These are phyloP conservation scores for Aspergillaceae sp. DNA, from an alignment of 2,329 filamentous ascomycete genomes.

Conservation along the genomic window DNA sequence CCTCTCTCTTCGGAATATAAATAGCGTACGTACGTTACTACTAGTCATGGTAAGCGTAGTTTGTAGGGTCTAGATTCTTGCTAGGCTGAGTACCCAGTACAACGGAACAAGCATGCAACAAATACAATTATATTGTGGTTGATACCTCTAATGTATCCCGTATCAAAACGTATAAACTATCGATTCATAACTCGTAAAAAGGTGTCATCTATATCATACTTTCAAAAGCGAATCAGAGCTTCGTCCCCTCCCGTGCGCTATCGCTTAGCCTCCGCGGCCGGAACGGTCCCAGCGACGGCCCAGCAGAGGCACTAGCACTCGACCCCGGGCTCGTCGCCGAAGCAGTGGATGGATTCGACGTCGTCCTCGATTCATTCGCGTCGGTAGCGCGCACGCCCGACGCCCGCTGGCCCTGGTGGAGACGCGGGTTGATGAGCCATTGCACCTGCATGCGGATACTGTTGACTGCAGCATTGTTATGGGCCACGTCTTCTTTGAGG, in stretches of 20 bases:
- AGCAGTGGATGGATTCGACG: not conserved
- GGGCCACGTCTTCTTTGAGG: constrained; percentile 54
- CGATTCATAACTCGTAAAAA: not conserved
- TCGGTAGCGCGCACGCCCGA: constrained; percentile 13
- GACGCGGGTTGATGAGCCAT: constrained; percentile 52
- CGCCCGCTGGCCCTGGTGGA: constrained; percentile 36
- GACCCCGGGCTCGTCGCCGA: constrained; percentile 8
- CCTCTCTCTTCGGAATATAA: no score
- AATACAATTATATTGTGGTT: not conserved
- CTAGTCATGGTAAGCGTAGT: no score
- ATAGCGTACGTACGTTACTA: no score
- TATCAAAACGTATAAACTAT: no score
- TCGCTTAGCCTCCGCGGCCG: constrained; percentile 32
- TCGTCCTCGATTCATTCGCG: not conserved
- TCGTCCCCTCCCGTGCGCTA: constrained; percentile 35
- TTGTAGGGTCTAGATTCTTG: no score
- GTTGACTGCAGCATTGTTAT: constrained; percentile 52
- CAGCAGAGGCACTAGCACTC: constrained; percentile 12
- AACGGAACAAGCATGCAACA: no score
- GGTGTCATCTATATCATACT: not conserved
- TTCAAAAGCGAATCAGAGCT: constrained; percentile 12
- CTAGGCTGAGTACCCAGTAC: no score
- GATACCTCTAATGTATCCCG: no score
- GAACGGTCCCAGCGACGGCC: constrained; percentile 13
- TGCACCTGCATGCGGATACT: constrained; percentile 53